phyloP scores from a whole-genome alignment of 2,329 filamentous ascomycete genomes.

The Microascus cirrosus region DNA sequence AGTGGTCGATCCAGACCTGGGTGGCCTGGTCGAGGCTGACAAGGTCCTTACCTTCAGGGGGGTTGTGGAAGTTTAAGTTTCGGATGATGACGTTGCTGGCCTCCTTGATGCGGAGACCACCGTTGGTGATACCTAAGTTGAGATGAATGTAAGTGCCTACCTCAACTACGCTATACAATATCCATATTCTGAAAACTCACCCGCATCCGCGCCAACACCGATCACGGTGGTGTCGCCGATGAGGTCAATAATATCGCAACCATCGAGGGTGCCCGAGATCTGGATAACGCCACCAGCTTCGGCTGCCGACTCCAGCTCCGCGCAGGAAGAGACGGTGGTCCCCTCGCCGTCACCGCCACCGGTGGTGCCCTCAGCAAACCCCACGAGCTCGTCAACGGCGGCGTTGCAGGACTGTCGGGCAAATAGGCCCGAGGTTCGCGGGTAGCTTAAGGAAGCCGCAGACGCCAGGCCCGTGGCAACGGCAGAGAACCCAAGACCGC shows the following conservation, averaged over 20 bases:
- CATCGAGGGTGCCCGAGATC: slow-evolving; percentile 30
- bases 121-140: slow-evolving; percentile 23
- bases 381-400: slow-evolving; percentile 7
- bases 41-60: slow-evolving; percentile 35
- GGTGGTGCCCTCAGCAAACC: slow-evolving; percentile 26
- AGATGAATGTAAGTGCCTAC: background rate
- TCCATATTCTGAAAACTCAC: slow-evolving; percentile 10
- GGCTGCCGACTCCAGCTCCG: slow-evolving; percentile 24
- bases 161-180: background rate
- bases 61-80: slow-evolving; percentile 41
- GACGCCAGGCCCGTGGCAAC: background rate
- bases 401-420: slow-evolving; percentile 1
- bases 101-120: slow-evolving; percentile 34
- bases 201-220: slow-evolving; percentile 31
- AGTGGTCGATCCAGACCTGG: slow-evolving; percentile 37
- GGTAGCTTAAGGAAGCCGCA: background rate
- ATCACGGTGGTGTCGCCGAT: slow-evolving; percentile 38
- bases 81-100: slow-evolving; percentile 43
- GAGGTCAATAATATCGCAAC: slow-evolving; percentile 30
- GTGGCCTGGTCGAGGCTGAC: slow-evolving; percentile 33
- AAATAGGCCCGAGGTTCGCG: background rate
- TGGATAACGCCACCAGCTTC: slow-evolving; percentile 28
- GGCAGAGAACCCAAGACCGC: background rate
- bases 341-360: slow-evolving; percentile 31
- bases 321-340: slow-evolving; percentile 32